phyloP scores from a whole-genome alignment of 768 basidiomycete genomes.

The Wakefieldia striispora region DNA sequence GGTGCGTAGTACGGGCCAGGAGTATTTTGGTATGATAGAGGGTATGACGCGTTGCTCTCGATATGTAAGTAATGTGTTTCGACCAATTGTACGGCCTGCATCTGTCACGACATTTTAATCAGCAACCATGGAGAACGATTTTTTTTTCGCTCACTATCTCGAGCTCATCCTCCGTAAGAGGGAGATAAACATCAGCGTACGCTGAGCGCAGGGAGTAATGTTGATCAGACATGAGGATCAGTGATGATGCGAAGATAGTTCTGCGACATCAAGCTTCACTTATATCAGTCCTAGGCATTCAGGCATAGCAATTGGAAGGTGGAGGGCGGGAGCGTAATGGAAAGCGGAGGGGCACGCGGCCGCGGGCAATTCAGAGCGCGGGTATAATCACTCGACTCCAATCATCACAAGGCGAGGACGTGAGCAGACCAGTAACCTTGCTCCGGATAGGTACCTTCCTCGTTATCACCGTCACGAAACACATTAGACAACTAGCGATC shows the following conservation, averaged over 20 bases:
- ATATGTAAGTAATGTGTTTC: too few species aligned
- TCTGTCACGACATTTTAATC: neutral
- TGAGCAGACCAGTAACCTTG: too few species aligned
- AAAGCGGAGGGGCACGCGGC: neutral
- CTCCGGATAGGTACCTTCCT: too few species aligned
- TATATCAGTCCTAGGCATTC: neutral
- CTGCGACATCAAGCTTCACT: neutral
- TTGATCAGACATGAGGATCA: neutral
- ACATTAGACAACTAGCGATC: too few species aligned
- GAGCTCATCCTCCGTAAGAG: neutral
- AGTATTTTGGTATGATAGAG: too few species aligned
- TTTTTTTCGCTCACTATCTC: neutral
- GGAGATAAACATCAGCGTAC: too few species aligned
- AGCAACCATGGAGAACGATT: neutral
- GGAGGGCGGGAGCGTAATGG: neutral
- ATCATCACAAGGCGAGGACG: neutral
- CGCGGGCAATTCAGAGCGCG: neutral
- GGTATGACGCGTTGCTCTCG: too few species aligned
- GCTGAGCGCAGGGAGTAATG: too few species aligned
- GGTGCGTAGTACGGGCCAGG: too few species aligned
- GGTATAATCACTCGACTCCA: neutral
- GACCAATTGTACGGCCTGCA: neutral
- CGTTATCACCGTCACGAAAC: too few species aligned
- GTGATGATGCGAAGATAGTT: neutral
- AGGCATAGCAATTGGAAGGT: neutral